Conservation (phyloP, 768 basidiomycete species). For the Russula sp. region DNA sequence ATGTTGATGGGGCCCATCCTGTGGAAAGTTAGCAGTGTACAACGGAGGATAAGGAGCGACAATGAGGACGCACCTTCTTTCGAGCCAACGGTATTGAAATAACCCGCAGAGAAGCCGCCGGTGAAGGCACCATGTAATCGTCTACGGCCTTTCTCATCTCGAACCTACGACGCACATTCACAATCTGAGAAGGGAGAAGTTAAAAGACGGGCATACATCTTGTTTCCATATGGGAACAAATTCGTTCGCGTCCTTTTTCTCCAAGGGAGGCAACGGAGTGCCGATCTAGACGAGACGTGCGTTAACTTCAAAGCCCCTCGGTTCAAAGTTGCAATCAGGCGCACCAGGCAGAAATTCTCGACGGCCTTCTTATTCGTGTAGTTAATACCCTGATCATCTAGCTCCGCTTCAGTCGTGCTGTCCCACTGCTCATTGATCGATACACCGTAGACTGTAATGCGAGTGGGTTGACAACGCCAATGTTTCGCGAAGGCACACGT, state of each 20-base stretch:
- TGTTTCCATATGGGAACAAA: conserved; percentile 99
- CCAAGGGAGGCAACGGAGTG: conserved; percentile 91
- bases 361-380: conserved; percentile 65
- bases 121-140: conserved; percentile 98
- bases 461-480: background rate
- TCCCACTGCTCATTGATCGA: conserved; percentile 39
- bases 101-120: conserved; percentile 96
- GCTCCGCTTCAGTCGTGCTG: conserved; percentile 75
- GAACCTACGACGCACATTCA: conserved; percentile 50
- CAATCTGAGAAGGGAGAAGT: conserved; percentile 16
- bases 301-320: conserved; percentile 1
- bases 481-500: background rate
- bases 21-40: conserved; percentile 13
- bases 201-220: conserved; percentile 54
- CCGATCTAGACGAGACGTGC: conserved; percentile 64
- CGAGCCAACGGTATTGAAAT: conserved; percentile 93
- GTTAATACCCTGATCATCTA: conserved; percentile 77
- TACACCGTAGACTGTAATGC: background rate
- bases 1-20: conserved; percentile 96
- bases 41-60: background rate
- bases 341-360: conserved; percentile 82
- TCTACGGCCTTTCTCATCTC: conserved; percentile 89
- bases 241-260: conserved; percentile 89
- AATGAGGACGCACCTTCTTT: conserved; percentile 67
- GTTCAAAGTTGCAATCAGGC: conserved; percentile 32